A percentile compares a stretch with the other conserved stretches of the same genome.
Evolutionary conservation across 306 rosid species (phyloP).

Genomic region (Begonia loranthoides): DNA sequence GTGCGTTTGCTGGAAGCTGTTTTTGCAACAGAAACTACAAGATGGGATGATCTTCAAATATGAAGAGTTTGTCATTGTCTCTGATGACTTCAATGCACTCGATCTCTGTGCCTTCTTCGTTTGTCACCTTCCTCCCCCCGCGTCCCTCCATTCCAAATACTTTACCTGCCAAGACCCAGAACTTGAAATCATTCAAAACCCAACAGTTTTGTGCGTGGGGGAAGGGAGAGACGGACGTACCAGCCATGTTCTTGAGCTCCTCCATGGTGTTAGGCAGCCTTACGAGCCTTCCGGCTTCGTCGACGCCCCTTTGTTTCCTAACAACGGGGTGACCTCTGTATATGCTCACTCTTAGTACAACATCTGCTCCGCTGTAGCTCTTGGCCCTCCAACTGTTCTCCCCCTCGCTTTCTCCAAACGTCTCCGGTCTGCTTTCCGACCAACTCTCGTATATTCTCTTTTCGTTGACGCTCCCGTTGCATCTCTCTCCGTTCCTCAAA

Average conservation of each 20-base stretch:
- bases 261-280: constrained; percentile 62
- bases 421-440: constrained; percentile 16
- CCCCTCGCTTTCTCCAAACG: constrained; percentile 30
- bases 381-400: constrained; percentile 18
- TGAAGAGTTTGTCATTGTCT: constrained; percentile 71
- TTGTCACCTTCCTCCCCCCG: constrained; percentile 29
- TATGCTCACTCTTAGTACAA: constrained; percentile 56
- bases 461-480: constrained; percentile 12
- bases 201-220: background rate
- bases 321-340: constrained; percentile 58
- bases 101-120: constrained; percentile 73
- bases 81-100: constrained; percentile 66
- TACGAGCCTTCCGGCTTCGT: constrained; percentile 62
- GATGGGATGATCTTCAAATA: constrained; percentile 21
- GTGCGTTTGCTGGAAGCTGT: too few species aligned
- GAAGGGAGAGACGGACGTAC: constrained; percentile 15
- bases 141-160: constrained; percentile 50
- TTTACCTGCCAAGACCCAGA: constrained; percentile 35
- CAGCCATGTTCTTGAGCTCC: constrained; percentile 63
- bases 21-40: too few species aligned
- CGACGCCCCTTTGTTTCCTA: constrained; percentile 35
- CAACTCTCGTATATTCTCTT: background rate
- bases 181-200: constrained; percentile 1
- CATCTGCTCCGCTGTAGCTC: constrained; percentile 16
- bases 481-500: constrained; percentile 26